Conservation (phyloP, 345 rosid species). For the Brassica rapa region DNA sequence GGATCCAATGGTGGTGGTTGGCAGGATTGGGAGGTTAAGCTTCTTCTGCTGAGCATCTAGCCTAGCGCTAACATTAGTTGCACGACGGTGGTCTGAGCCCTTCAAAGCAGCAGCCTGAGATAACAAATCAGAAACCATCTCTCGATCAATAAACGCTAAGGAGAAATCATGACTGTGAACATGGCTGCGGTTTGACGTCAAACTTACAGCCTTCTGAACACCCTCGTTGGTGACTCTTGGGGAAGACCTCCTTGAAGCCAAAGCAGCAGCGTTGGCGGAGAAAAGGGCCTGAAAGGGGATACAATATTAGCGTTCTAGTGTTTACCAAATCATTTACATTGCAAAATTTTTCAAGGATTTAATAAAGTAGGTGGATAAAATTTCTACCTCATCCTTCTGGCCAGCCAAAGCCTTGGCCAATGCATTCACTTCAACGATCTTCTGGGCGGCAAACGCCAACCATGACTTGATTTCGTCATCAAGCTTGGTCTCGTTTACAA, state of each 20-base stretch:
- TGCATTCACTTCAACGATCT: slow-evolving; percentile 87
- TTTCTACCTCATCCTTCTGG: slow-evolving; percentile 74
- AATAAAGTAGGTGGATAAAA: neutral
- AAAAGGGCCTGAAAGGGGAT: slow-evolving; percentile 60
- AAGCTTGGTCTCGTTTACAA: slow-evolving; percentile 82
- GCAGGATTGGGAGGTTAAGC: slow-evolving; percentile 93
- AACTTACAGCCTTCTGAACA: slow-evolving; percentile 93
- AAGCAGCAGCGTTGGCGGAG: slow-evolving; percentile 86
- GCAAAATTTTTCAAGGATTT: neutral
- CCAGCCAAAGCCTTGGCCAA: slow-evolving; percentile 94
- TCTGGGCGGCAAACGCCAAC: slow-evolving; percentile 99
- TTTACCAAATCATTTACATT: neutral
- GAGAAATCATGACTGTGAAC: slow-evolving; percentile 4
- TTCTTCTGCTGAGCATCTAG: slow-evolving; percentile 96
- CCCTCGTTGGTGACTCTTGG: slow-evolving; percentile 95
- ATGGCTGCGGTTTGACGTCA: slow-evolving; percentile 15
- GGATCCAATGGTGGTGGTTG: slow-evolving; percentile 96
- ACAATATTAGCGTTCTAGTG: neutral
- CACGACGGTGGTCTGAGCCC: slow-evolving; percentile 91
- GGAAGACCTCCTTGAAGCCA: slow-evolving; percentile 82
- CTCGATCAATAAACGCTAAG: neutral
- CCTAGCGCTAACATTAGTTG: slow-evolving; percentile 82
- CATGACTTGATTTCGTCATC: slow-evolving; percentile 90
- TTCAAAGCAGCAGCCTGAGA: slow-evolving; percentile 91
- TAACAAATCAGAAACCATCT: slow-evolving; percentile 19